Base-by-base conservation (phyloP, 129 eudicot species). In the Erigeron canadensis region DNA sequence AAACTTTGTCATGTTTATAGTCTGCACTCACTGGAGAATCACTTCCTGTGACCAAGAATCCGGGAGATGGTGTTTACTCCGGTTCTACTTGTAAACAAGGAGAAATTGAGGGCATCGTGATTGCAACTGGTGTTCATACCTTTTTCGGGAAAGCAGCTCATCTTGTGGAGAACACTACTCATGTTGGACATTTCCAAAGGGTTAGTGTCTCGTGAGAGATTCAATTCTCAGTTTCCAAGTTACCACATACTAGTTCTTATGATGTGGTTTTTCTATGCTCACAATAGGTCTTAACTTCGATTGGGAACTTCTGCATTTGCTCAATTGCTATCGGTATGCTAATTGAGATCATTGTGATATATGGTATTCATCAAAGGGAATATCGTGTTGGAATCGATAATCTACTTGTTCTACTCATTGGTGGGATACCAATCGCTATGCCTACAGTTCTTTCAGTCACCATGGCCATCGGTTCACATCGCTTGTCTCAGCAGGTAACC, bases 61-160 rank as follows among this genome's bases (percentile, higher is more conserved):
- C 91, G 4, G 97, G 95, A 55, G 89, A 79, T 63, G 91, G 89
- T 11, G 95, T 91, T 53, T 91, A 91, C 78, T 91, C 97, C 5
- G 97, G 97, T 34, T 87, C 95, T 54, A 91, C 97, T 2, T 91
- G 97, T 77, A 91, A 91, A 71, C 97, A 91, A 87, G 97, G 97
- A 59, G 97, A 91, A 70, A 85, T 91, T 1, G 97, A 91, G 39
- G 97, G 79, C 8, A 72, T 91, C 9, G 91, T 91, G 6, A 91
- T 91, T 40, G 97, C 97, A 18, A 91, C 97, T 10, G 97, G 96
- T 46, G 87, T 91, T 57, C 89, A 91, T 56, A 91, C 95, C 7
- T 91, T 91, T 75, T 91, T 91, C 5, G 97, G 97, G 58, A 91
- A 91, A 82, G 97, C 97, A 6, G 97, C 96, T 81, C 96, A 91